A percentile compares a stretch with the other conserved stretches of the same genome.
Evolutionary conservation across 306 rosid species (phyloP).

Genomic region (Delonix regia): DNA sequence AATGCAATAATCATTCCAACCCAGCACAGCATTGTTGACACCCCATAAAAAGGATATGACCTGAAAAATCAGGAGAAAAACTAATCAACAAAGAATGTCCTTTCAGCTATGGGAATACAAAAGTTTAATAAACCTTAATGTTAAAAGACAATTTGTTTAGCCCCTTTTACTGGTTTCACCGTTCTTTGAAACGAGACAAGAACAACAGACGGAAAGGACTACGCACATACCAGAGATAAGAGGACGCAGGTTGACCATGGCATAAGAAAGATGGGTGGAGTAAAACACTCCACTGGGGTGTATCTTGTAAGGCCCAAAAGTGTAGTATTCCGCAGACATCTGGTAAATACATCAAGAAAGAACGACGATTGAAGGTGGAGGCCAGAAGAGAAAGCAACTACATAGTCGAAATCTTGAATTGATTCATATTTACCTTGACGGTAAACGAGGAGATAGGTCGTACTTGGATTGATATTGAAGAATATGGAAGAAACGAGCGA

Average conservation of each 20-base stretch:
- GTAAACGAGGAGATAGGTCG: constrained; percentile 36
- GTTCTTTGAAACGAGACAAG: not conserved
- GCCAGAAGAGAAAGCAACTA: not conserved
- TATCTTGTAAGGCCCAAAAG: constrained; percentile 62
- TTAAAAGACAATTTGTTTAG: not conserved
- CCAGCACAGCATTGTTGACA: constrained; percentile 23
- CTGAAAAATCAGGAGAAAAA: constrained; percentile 57
- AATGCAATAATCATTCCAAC: constrained; percentile 28
- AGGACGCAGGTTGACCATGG: constrained; percentile 92
- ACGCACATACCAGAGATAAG: constrained; percentile 69
- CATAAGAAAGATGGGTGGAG: constrained; percentile 69
- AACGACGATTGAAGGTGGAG: not conserved
- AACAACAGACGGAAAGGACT: not conserved
- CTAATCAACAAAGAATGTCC: constrained; percentile 27
- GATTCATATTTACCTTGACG: constrained; percentile 43
- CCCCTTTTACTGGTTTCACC: not conserved
- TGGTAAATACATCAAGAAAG: constrained; percentile 8
- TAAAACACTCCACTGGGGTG: constrained; percentile 76
- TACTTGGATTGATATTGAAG: constrained; percentile 33
- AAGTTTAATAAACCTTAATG: constrained; percentile 1
- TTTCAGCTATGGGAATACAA: constrained; percentile 18
- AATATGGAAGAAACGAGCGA: constrained; percentile 25
- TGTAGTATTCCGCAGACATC: constrained; percentile 51
- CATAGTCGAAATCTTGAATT: not conserved
- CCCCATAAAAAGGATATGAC: constrained; percentile 86